Base-by-base conservation (phyloP, 2,329 filamentous ascomycete species). In the Colletotrichum chlorophyti region DNA sequence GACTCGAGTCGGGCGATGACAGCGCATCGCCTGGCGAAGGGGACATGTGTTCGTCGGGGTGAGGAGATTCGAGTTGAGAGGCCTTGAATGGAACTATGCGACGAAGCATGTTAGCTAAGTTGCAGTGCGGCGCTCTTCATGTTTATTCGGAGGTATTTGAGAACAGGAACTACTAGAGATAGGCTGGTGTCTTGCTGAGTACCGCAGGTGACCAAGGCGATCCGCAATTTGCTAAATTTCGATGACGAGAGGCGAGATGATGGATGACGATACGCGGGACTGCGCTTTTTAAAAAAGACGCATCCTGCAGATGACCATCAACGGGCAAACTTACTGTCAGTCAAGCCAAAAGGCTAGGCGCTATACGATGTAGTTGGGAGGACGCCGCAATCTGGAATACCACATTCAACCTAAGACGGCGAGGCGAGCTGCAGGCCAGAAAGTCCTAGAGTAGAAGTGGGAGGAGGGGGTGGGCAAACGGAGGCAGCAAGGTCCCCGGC, bases 21-120 rank as follows among this genome's bases (percentile, higher is more conserved):
- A 75, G 69, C 67, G 79, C 81, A 77, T 87, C 84, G 76, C 83
- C 83, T 65, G 80, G 75, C 67, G 80, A 79, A 60, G 83, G 82
- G 74, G 85, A 81, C 85, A 88, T 88, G 77, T 79, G 78, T 72
- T 77, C 76, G 72, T 76, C 65, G 51, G 60, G 55, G 34, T 57
- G 47, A n/a, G 35, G 19, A 52, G 53, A 40, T 42, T 53, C 52
- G 24, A 31, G 34, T 12, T 46, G 47, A 29, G 26, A 19, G 37
- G 31, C 45, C 34, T 37, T 50, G 19, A 31, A 27, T 21, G 45
- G 41, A 23, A 52, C 60, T 62, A 61, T 45, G 58, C 51, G 58
- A 45, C 60, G 52, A 29, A 58, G 47, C 52, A 61, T 61, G 58
- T 62, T 57, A 61, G 60, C 58, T 32, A 14, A 37, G 34, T 37